Percentiles rank a stretch among this genome's conserved stretches.
Conservation (phyloP, 2,329 filamentous ascomycete species). For the Rutstroemia sp. region DNA sequence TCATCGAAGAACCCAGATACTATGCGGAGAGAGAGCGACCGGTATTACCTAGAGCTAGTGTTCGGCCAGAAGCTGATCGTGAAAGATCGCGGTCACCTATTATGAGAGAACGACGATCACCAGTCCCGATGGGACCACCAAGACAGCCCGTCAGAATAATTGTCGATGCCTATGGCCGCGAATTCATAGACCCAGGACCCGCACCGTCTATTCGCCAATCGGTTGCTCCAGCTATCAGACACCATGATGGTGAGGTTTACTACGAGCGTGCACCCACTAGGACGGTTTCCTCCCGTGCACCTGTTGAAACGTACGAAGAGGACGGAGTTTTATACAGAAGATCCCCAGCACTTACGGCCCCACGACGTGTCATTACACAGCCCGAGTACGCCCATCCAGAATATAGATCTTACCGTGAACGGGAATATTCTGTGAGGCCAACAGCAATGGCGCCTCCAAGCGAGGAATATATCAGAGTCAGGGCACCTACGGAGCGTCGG, state of each 20-base stretch:
- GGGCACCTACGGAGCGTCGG: conserved; percentile 26
- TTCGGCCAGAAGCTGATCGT: conserved; percentile 41
- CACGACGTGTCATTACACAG: conserved; percentile 53
- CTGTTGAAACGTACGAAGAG: conserved; percentile 25
- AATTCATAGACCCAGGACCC: conserved; percentile 58
- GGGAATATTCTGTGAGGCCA: conserved; percentile 50
- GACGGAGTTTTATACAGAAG: conserved; percentile 37
- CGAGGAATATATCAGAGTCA: conserved; percentile 39
- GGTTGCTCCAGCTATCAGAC: conserved; percentile 37
- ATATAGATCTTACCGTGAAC: conserved; percentile 46
- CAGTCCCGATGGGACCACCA: conserved; percentile 41
- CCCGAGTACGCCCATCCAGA: conserved; percentile 45
- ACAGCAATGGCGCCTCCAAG: conserved; percentile 20
- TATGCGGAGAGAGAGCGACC: conserved; percentile 34
- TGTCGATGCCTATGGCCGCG: conserved; percentile 74
- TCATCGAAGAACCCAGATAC: conserved; percentile 31
- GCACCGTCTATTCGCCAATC: conserved; percentile 42
- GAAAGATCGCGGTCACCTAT: conserved; percentile 43
- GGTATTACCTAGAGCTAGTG: conserved; percentile 37
- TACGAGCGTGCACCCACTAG: conserved; percentile 51
- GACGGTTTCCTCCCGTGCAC: conserved; percentile 22
- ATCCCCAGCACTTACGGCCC: conserved; percentile 43
- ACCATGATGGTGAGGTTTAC: conserved; percentile 45
- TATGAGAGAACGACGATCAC: conserved; percentile 36
- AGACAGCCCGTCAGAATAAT: conserved; percentile 57